Conservation (phyloP, 2,329 filamentous ascomycete species). For the Thelonectria rubi region DNA sequence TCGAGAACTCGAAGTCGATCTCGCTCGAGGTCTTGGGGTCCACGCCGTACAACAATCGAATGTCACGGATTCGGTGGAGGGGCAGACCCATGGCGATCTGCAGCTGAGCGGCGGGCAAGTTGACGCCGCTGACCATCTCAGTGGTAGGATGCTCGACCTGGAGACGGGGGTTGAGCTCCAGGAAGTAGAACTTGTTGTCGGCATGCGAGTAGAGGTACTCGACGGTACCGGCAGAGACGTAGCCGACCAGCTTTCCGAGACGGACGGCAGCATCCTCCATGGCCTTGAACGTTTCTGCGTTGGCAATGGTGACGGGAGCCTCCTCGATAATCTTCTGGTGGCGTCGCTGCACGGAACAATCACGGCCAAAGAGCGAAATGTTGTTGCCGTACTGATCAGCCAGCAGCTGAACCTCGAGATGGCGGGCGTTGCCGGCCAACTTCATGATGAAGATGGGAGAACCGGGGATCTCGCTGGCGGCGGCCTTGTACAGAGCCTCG, state of each 20-base stretch:
- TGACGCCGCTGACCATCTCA: constrained; percentile 98
- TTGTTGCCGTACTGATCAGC: constrained; percentile 99
- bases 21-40: constrained; percentile 86
- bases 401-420: constrained; percentile 96
- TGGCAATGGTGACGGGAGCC: constrained; percentile 96
- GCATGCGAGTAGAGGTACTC: constrained; percentile 98
- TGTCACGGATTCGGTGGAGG: constrained; percentile 93
- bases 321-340: constrained; percentile 99
- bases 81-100: constrained; percentile 99
- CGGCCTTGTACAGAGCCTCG: constrained; percentile 88
- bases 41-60: constrained; percentile 93
- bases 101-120: constrained; percentile 94
- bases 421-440: constrained; percentile 92
- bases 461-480: constrained; percentile 95
- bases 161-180: constrained; percentile 97
- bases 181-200: constrained; percentile 99
- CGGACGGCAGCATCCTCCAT: constrained; percentile 98
- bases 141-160: constrained; percentile 99
- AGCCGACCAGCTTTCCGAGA: constrained; percentile 91
- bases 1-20: constrained; percentile 97
- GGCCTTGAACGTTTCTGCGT: constrained; percentile 84
- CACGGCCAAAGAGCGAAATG: constrained; percentile 97
- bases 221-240: constrained; percentile 98
- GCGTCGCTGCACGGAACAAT: constrained; percentile 97
- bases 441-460: constrained; percentile 99